Evolutionary conservation across 2,329 filamentous ascomycete genomes (phyloP), one percentile per base, ranked within the genome.

Genomic region (Fonsecaea pedrosoi): DNA sequence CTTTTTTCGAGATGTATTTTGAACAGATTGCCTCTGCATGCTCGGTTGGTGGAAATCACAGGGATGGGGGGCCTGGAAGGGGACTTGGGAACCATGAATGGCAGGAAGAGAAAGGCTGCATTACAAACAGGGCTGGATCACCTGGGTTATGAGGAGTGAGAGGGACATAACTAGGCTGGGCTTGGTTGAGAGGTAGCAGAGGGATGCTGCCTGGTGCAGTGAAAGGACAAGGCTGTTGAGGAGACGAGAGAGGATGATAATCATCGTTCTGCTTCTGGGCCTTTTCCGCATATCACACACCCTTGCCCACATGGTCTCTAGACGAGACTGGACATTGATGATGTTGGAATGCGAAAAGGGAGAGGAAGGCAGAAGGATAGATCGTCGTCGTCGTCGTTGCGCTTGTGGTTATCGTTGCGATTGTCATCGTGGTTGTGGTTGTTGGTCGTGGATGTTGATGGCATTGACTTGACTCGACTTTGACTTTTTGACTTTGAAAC

Each of bases 1-100:
- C 25, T 25, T 25, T 42, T 53, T 59, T 34, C 45, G 21, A 59
- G 42, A 54, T 35, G 35, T 59, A 55, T 40, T 60, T 60, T 62
- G 60, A 62, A 62, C 60, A 62, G 54, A 62, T 62, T 62, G 60
- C 18, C 13, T 56, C 21, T 62, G 60, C 60, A 61, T 61, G 18
- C 42, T 48, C 12, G 25, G 42, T 35, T 53, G 7, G 4, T 40
- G 57, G 42, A 60, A 50, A 25, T 50, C 45, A 50, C 45, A 50
- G 57, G 57, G 18, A 37, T 25, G 57, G 40, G 25, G 25, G 3
- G 25, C 25, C 1, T 2, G 25, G 25, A 25, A 25, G 25, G 25
- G 25, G 57, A 37, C 45, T 50, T 50, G 45, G 42, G 42, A 18
- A 45, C 32, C 25, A 25, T 25, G 25, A 42, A 45, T 50, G 57